These are phyloP conservation scores for Ophiognomonia clavigignenti-juglandacearum DNA, from an alignment of 2,329 filamentous ascomycete species.

Conservation along the genomic window DNA sequence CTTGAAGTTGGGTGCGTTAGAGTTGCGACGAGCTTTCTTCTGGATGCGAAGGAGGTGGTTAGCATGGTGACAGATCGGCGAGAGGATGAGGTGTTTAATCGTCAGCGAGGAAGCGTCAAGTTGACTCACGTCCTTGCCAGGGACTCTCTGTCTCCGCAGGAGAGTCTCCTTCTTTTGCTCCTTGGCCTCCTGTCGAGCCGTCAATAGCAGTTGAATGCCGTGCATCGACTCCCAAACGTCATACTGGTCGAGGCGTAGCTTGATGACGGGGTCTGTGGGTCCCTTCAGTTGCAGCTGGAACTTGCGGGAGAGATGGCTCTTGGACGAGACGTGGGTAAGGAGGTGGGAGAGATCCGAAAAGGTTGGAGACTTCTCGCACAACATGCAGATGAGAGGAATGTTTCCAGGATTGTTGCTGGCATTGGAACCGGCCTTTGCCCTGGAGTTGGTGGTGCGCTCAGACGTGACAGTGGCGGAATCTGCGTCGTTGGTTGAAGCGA, in stretches of 20 bases:
- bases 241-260: conserved; percentile 59
- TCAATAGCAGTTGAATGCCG: conserved; percentile 67
- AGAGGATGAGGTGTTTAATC: background rate
- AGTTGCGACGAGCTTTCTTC: background rate
- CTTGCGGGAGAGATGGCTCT: conserved; percentile 81
- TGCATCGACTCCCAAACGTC: conserved; percentile 73
- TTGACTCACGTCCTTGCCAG: background rate
- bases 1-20: conserved; percentile 2
- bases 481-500: background rate
- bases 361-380: conserved; percentile 72
- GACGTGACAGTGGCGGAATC: background rate
- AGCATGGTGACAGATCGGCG: background rate
- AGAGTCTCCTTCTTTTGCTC: conserved; percentile 48
- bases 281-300: conserved; percentile 68
- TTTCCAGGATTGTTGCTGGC: conserved; percentile 5
- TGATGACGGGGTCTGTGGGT: conserved; percentile 60
- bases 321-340: conserved; percentile 87
- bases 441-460: background rate
- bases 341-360: conserved; percentile 92
- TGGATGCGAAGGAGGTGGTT: background rate
- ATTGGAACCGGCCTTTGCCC: background rate
- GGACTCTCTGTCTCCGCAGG: conserved; percentile 3
- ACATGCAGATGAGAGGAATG: conserved; percentile 72
- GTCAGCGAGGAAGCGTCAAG: background rate
- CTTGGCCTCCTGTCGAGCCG: conserved; percentile 73